phyloP scores from a whole-genome alignment of 176 grass and related monocot genomes.

The Musa beccarii region DNA sequence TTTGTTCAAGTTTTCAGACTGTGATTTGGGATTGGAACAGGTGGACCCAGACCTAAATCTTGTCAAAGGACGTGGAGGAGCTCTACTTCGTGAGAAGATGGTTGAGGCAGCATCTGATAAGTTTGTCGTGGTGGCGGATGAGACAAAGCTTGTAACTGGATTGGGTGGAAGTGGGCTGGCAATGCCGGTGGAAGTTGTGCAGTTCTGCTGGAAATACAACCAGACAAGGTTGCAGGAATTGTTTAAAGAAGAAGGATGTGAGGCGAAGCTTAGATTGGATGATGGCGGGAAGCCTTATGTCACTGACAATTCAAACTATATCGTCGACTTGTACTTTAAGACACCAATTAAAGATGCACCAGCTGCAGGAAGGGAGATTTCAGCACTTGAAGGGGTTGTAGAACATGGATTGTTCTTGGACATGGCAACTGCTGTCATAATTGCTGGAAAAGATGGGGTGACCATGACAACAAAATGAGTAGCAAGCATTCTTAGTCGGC shows the following conservation, averaged over 20 bases:
- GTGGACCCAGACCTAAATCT: constrained; percentile 96
- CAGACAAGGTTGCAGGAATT: constrained; percentile 64
- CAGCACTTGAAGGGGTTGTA: constrained; percentile 75
- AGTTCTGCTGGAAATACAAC: constrained; percentile 98
- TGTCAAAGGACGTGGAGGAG: constrained; percentile 90
- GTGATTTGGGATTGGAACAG: constrained; percentile 24
- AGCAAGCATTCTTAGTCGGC: background rate
- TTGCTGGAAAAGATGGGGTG: constrained; percentile 79
- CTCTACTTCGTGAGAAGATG: constrained; percentile 94
- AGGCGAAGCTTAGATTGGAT: constrained; percentile 52
- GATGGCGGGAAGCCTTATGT: constrained; percentile 66
- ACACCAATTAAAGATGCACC: constrained; percentile 81
- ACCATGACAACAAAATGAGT: constrained; percentile 74
- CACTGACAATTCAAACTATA: constrained; percentile 49
- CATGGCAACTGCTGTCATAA: constrained; percentile 84
- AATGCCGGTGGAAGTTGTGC: constrained; percentile 96
- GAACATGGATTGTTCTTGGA: constrained; percentile 91
- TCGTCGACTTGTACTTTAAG: constrained; percentile 82
- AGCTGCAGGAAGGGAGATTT: constrained; percentile 65
- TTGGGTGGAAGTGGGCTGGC: constrained; percentile 85
- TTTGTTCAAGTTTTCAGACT: no score
- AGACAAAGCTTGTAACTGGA: constrained; percentile 84
- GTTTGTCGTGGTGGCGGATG: constrained; percentile 74
- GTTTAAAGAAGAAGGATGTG: constrained; percentile 41
- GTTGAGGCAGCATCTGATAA: constrained; percentile 84